Conservation (phyloP, 2,329 filamentous ascomycete species). For the Teratosphaeria zuluensis region DNA sequence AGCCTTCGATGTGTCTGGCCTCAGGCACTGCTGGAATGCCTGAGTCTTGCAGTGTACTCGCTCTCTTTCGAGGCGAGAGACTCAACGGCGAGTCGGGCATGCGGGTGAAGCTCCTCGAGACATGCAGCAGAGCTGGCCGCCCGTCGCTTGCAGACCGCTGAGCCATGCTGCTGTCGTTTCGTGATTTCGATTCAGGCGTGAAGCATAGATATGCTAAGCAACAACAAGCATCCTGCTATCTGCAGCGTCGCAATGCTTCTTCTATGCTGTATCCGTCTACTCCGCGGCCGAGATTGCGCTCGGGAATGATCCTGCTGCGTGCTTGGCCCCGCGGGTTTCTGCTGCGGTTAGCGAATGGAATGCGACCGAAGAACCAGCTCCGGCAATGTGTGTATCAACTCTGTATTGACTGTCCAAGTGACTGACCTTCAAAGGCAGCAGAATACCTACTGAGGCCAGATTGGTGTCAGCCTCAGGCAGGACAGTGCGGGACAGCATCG, state of each 20-base stretch:
- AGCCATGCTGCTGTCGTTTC: not conserved
- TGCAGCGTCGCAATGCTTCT: not conserved
- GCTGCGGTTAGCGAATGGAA: not conserved
- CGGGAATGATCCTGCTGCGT: too few relatives aligned
- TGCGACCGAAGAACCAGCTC: not conserved
- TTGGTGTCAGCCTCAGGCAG: too few relatives aligned
- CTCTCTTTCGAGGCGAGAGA: slow-evolving; percentile 30
- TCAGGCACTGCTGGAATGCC: slow-evolving; percentile 35
- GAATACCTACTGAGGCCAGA: too few relatives aligned
- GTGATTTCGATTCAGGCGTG: too few relatives aligned
- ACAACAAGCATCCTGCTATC: too few relatives aligned
- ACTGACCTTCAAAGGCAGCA: too few relatives aligned
- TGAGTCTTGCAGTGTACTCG: slow-evolving; percentile 37
- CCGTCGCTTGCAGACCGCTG: slow-evolving; percentile 5
- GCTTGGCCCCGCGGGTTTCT: too few relatives aligned
- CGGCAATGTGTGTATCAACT: too few relatives aligned
- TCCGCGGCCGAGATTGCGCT: not conserved
- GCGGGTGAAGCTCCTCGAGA: slow-evolving; percentile 41
- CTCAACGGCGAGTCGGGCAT: slow-evolving; percentile 29
- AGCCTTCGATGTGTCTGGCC: slow-evolving; percentile 29
- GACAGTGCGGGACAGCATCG: too few relatives aligned
- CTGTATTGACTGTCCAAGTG: too few relatives aligned
- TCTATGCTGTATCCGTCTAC: not conserved
- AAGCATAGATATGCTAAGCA: too few relatives aligned
- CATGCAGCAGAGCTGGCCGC: slow-evolving; percentile 25